Evolutionary conservation across 2,329 filamentous ascomycete genomes (phyloP).

Genomic region (Neopestalotiopsis clavispora): DNA sequence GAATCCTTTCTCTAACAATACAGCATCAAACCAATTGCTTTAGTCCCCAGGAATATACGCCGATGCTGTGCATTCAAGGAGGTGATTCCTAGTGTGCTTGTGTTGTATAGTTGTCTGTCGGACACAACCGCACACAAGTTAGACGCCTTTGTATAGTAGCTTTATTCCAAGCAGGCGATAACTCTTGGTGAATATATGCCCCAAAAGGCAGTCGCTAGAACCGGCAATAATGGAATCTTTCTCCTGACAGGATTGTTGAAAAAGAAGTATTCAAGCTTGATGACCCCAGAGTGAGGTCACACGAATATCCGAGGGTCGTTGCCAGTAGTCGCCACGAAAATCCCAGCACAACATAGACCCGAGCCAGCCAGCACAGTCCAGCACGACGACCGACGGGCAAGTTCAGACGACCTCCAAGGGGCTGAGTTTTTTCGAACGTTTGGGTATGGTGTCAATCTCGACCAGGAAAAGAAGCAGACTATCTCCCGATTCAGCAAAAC

Average conservation of each 20-base stretch:
- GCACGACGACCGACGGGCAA: not conserved
- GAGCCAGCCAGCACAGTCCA: not conserved
- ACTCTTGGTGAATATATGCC: not conserved
- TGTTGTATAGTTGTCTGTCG: not conserved
- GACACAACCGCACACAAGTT: not conserved
- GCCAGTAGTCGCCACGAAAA: not conserved
- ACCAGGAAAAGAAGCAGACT: not conserved
- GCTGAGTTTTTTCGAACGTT: not conserved
- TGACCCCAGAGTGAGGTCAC: not conserved
- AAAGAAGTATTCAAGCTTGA: not conserved
- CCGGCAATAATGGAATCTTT: not conserved
- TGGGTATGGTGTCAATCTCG: not conserved
- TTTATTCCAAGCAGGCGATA: not conserved
- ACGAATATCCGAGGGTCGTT: not conserved
- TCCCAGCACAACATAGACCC: not conserved
- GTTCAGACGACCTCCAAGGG: slow-evolving; percentile 6
- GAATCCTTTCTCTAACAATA: not conserved
- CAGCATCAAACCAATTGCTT: not conserved
- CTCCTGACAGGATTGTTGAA: not conserved
- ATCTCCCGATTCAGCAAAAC: not conserved
- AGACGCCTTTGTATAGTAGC: not conserved
- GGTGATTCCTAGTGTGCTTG: not conserved
- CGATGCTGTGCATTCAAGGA: not conserved
- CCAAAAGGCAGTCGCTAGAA: not conserved
- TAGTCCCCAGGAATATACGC: no score